Conservation (phyloP, 2,329 filamentous ascomycete genomes). For the Zymoseptoria passerinii region DNA sequence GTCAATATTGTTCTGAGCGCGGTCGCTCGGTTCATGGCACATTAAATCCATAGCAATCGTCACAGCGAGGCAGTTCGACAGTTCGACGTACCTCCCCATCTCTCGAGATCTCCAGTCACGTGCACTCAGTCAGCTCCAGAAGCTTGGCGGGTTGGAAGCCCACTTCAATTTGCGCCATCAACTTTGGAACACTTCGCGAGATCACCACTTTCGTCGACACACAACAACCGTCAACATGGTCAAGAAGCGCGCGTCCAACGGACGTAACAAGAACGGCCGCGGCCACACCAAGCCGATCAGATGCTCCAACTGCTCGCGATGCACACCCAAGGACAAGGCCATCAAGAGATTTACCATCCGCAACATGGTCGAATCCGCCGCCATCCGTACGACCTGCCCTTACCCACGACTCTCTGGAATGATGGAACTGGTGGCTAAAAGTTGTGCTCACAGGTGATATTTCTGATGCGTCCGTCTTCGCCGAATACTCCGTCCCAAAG, state of each 20-base stretch:
- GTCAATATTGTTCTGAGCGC: too few relatives aligned
- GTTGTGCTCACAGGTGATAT: slow-evolving; percentile 73
- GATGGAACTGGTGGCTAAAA: slow-evolving; percentile 8
- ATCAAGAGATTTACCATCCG: slow-evolving; percentile 99
- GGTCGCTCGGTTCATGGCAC: too few relatives aligned
- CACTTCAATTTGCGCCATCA: neutral
- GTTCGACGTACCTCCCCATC: neutral
- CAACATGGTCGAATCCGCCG: slow-evolving; percentile 99
- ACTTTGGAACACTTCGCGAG: neutral
- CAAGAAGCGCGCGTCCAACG: slow-evolving; percentile 72
- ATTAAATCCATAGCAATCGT: too few relatives aligned
- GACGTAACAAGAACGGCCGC: slow-evolving; percentile 99
- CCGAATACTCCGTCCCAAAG: slow-evolving; percentile 99
- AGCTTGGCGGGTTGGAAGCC: neutral
- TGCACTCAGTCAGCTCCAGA: neutral
- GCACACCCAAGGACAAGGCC: slow-evolving; percentile 98
- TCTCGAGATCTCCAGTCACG: neutral
- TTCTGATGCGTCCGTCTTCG: slow-evolving; percentile 97
- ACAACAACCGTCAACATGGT: slow-evolving; percentile 56
- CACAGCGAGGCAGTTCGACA: too few relatives aligned
- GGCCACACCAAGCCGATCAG: slow-evolving; percentile 98
- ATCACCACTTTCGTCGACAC: slow-evolving; percentile 14
- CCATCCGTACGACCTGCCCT: slow-evolving; percentile 74
- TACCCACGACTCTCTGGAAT: neutral
- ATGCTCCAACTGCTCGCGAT: slow-evolving; percentile 75